Percentiles rank a stretch among this genome's conserved stretches.
phyloP scores from a whole-genome alignment of 2,329 filamentous ascomycete genomes.

The Trichoderma aggressivum region DNA sequence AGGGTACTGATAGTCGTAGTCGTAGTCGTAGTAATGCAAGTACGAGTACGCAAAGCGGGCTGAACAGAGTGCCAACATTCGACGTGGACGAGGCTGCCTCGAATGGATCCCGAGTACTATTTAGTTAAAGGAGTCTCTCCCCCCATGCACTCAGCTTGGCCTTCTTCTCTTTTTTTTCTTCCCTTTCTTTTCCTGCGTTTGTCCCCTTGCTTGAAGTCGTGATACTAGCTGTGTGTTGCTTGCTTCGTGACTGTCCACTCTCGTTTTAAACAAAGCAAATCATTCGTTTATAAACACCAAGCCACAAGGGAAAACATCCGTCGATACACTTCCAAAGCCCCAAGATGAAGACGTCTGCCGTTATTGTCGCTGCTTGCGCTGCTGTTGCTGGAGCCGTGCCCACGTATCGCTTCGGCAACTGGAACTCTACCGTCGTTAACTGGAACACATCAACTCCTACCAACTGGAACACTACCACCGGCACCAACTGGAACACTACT shows the following conservation, averaged over 20 bases:
- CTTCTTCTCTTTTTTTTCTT: background rate
- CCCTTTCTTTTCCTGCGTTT: background rate
- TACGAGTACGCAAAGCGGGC: conserved; percentile 12
- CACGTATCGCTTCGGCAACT: background rate
- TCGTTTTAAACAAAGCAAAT: background rate
- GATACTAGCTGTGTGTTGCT: background rate
- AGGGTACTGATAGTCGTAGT: conserved; percentile 9
- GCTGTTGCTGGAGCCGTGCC: background rate
- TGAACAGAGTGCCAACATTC: conserved; percentile 1
- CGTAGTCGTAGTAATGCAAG: background rate
- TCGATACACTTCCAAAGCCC: background rate
- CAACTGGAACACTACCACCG: background rate
- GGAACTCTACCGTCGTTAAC: background rate
- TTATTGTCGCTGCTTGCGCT: conserved; percentile 12
- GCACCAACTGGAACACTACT: background rate
- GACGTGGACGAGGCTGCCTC: background rate
- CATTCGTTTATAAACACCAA: background rate
- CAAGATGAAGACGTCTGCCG: conserved; percentile 16
- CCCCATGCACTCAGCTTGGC: background rate
- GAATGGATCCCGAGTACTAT: conserved; percentile 6
- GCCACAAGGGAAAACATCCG: background rate
- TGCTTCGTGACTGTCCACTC: background rate
- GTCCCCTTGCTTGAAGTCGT: background rate
- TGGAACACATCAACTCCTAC: background rate
- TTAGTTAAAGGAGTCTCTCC: conserved; percentile 8